These are phyloP conservation scores for Coccinonectria pachysandricola DNA, from an alignment of 2,329 filamentous ascomycete genomes.

Conservation along the genomic window DNA sequence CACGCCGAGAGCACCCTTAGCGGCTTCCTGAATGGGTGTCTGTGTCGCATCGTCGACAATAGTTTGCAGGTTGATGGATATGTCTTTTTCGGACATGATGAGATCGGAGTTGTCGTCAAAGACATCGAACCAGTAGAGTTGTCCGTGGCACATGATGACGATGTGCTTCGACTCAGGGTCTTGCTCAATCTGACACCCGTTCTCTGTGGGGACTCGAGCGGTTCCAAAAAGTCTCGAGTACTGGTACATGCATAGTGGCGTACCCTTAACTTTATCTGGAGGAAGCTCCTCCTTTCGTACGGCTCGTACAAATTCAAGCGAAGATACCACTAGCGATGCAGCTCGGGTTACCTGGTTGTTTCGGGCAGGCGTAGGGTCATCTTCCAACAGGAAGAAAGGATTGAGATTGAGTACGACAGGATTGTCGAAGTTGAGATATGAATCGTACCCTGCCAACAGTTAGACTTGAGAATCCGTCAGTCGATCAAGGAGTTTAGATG, in stretches of 20 bases:
- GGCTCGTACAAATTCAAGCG: conserved; percentile 83
- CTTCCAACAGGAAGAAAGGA: conserved; percentile 93
- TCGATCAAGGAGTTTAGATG: neutral
- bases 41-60: conserved; percentile 86
- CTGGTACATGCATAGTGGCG: conserved; percentile 94
- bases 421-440: conserved; percentile 95
- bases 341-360: conserved; percentile 96
- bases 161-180: conserved; percentile 89
- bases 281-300: conserved; percentile 87
- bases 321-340: conserved; percentile 82
- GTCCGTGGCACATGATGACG: conserved; percentile 85
- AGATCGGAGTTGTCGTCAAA: conserved; percentile 88
- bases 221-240: conserved; percentile 94
- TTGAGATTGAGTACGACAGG: conserved; percentile 96
- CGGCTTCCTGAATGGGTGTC: conserved; percentile 83
- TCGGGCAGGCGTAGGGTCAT: conserved; percentile 90
- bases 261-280: conserved; percentile 74
- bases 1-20: conserved; percentile 89
- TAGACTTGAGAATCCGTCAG: conserved; percentile 1
- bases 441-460: conserved; percentile 73
- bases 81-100: conserved; percentile 94
- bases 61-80: conserved; percentile 81
- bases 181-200: conserved; percentile 92
- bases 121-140: conserved; percentile 99
- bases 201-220: conserved; percentile 83